Evolutionary conservation across 2,329 filamentous ascomycete genomes (phyloP).

Genomic region (Coniochaeta pulveracea): DNA sequence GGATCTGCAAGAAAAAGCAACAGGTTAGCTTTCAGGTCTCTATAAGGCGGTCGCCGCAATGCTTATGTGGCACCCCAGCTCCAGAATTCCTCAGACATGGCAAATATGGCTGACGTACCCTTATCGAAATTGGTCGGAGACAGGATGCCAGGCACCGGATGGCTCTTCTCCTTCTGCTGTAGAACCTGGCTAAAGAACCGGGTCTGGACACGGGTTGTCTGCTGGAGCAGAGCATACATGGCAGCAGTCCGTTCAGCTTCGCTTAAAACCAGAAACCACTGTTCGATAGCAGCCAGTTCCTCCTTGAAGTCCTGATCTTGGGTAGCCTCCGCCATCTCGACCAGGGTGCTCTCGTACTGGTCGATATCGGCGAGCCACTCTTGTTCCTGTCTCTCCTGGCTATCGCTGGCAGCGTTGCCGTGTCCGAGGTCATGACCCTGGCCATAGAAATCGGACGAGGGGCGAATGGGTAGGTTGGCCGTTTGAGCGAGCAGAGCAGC

Average conservation of each 20-base stretch:
- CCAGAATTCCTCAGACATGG: neutral
- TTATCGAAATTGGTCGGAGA: conserved; percentile 97
- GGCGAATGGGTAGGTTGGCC: conserved; percentile 69
- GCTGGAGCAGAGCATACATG: conserved; percentile 87
- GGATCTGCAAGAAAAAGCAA: conserved; percentile 53
- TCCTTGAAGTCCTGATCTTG: conserved; percentile 99
- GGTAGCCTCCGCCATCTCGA: conserved; percentile 98
- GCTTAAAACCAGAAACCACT: conserved; percentile 97
- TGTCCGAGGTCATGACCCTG: conserved; percentile 61
- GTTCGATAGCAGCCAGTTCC: conserved; percentile 95
- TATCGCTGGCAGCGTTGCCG: conserved; percentile 60
- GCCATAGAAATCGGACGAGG: conserved; percentile 90
- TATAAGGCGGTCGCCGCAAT: no score
- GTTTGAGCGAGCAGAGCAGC: conserved; percentile 73
- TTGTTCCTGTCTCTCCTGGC: conserved; percentile 86
- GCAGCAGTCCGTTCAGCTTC: conserved; percentile 94
- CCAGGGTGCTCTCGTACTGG: conserved; percentile 95
- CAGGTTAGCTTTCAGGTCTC: no score
- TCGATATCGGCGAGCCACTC: conserved; percentile 99
- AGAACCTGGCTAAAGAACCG: conserved; percentile 98
- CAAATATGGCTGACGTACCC: conserved; percentile 38
- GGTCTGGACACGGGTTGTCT: conserved; percentile 98
- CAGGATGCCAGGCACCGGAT: conserved; percentile 90
- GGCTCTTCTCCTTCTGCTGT: conserved; percentile 97
- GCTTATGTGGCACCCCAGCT: no score